These are phyloP conservation scores for Aspergillus ibericus DNA, from an alignment of 2,329 filamentous ascomycete genomes.

Conservation along the genomic window DNA sequence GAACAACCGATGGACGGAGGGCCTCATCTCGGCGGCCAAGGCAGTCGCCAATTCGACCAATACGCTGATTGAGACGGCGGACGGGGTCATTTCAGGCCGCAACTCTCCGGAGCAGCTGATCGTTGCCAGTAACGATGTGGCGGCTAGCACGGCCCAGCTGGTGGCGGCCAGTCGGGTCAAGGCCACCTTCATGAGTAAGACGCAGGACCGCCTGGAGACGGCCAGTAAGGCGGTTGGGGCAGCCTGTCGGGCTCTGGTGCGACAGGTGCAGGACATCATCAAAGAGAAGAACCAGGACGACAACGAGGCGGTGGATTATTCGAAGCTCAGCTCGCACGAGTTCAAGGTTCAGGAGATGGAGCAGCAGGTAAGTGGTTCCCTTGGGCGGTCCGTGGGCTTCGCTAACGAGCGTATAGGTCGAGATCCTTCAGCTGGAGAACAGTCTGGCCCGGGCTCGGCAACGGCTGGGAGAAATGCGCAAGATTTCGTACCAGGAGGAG, in stretches of 20 bases:
- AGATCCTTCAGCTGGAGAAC: conserved; percentile 95
- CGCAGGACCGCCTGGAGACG: conserved; percentile 84
- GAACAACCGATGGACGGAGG: conserved; percentile 99
- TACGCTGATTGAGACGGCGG: conserved; percentile 94
- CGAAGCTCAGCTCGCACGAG: conserved; percentile 84
- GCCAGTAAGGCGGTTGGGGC: conserved; percentile 90
- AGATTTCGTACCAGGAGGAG: conserved; percentile 89
- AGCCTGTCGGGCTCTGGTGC: conserved; percentile 82
- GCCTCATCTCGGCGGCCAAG: conserved; percentile 94
- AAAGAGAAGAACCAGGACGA: conserved; percentile 79
- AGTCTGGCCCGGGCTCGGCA: conserved; percentile 73
- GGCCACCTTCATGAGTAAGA: conserved; percentile 97
- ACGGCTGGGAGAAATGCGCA: conserved; percentile 93
- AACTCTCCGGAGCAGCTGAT: conserved; percentile 97
- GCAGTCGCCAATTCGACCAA: conserved; percentile 93
- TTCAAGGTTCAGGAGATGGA: conserved; percentile 99
- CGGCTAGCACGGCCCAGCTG: conserved; percentile 92
- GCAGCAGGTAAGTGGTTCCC: conserved; percentile 73
- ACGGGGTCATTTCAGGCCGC: conserved; percentile 86
- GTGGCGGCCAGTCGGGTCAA: conserved; percentile 95
- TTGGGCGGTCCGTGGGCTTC: not conserved
- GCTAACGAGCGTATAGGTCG: conserved; percentile 64
- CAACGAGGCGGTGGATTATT: conserved; percentile 78
- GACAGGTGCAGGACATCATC: conserved; percentile 94
- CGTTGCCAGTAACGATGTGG: conserved; percentile 95